phyloP scores from a whole-genome alignment of 305 asterid species.

The Fraxinus paxiana region DNA sequence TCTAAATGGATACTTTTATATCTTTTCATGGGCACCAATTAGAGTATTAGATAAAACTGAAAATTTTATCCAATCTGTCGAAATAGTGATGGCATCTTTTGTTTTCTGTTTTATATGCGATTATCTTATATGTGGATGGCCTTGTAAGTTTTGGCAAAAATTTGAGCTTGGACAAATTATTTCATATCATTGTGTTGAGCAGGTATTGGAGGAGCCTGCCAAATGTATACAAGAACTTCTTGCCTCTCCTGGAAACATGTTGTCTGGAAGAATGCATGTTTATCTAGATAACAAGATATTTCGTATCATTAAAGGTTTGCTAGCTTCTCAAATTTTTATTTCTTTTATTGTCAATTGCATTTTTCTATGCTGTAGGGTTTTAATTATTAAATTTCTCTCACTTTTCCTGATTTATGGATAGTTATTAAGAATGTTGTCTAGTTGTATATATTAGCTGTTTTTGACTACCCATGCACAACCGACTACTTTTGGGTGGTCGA shows the following conservation, averaged over 20 bases:
- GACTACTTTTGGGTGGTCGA: not conserved
- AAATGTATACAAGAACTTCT: constrained; percentile 51
- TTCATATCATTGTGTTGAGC: constrained; percentile 29
- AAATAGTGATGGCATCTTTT: not conserved
- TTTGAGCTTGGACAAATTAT: constrained; percentile 2
- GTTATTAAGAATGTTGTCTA: not conserved
- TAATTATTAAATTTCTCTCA: not conserved
- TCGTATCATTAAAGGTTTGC: constrained; percentile 62
- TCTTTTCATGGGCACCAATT: not conserved
- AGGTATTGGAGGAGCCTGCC: constrained; percentile 78
- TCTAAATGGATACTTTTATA: not conserved
- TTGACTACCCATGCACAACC: not conserved
- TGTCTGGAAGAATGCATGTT: constrained; percentile 67
- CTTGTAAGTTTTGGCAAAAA: not conserved
- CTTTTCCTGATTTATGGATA: not conserved
- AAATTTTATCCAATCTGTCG: not conserved
- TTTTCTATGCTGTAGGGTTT: not conserved
- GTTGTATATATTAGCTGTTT: not conserved
- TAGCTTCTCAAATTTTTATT: not conserved
- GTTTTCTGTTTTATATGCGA: not conserved
- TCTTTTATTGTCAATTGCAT: not conserved
- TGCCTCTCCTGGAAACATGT: constrained; percentile 62
- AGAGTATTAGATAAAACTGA: not conserved
- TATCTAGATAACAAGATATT: constrained; percentile 66
- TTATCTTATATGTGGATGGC: not conserved